Base-by-base conservation (phyloP, 148 eudicot species). In the Silene conica region DNA sequence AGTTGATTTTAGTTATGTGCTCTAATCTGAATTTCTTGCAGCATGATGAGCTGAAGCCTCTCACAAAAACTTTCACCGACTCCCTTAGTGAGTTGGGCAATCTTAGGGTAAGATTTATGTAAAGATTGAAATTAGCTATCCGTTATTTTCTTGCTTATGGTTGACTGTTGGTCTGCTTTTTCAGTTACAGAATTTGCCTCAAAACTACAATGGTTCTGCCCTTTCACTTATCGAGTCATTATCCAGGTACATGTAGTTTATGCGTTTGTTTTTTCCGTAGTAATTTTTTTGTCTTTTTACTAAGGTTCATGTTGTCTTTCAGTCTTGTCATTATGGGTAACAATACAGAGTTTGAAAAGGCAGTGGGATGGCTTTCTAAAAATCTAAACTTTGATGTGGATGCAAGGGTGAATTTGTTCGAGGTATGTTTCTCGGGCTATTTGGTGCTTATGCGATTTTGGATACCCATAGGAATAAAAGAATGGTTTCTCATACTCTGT, bases 1-100 rank as follows among this genome's bases (percentile, higher is more conserved):
- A 34, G 61, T 18, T 52, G 48, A 56, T 43, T 62, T 25, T 60
- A 46, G 21, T 26, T 68, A 26, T 26, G 70, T 76, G 61, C 22
- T 45, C 67, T 41, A 31, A 14, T 14, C 50, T 67, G 65, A 70
- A 31, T 55, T 57, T 68, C 69, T 76, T 84, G 74, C 90, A 94
- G 98, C 98, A 94, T 75, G 98, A 94, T 85, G 98, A 94, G 80
- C 78, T 94, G 69, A 94, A 94, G 81, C 98, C 98, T 82, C 87
- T 94, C 43, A 78, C 98, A 14, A 94, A 87, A 80, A 80, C 86
- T 31, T 92, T 71, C 86, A 94, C 98, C 0, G 83, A 94, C 73
- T 94, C 98, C 59, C 92, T 94, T 59, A 87, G 92, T 63, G 98
- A 94, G 81, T 87, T 94, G 48, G 98, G 97, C 54, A 94, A 94